A percentile compares a stretch with the other conserved stretches of the same genome.
Evolutionary conservation across 2,329 filamentous ascomycete genomes (phyloP).

Genomic region (Fusarium chlamydosporum): DNA sequence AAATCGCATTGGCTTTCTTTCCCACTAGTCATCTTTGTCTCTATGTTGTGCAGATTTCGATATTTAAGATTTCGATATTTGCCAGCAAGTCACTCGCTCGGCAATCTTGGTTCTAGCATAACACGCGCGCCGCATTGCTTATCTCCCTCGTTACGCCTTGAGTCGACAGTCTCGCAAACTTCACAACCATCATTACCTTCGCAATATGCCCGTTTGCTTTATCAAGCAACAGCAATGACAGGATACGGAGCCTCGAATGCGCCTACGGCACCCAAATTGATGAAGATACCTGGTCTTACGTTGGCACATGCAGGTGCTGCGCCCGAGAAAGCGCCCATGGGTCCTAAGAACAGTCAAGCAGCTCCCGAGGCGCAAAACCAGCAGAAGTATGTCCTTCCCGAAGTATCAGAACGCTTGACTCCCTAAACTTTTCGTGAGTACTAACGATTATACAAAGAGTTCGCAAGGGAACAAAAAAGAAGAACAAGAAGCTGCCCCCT

Average conservation of each 20-base stretch:
- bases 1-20: no score
- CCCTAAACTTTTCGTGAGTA: neutral
- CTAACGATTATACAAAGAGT: conserved; percentile 18
- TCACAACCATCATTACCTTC: neutral
- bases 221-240: conserved; percentile 26
- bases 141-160: neutral
- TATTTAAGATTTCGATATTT: conserved; percentile 1
- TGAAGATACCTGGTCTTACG: conserved; percentile 43
- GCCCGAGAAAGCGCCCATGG: conserved; percentile 10
- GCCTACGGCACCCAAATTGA: neutral
- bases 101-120: neutral
- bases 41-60: conserved; percentile 27
- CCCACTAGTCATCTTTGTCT: neutral
- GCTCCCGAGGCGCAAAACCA: conserved; percentile 5
- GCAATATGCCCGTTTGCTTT: conserved; percentile 31
- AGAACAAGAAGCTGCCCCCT: neutral
- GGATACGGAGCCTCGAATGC: conserved; percentile 10
- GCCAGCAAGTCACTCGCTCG: conserved; percentile 13
- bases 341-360: neutral
- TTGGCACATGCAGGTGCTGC: conserved; percentile 16
- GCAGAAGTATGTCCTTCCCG: conserved; percentile 8
- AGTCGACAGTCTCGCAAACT: conserved; percentile 1
- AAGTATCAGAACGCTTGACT: no score
- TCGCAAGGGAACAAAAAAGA: conserved; percentile 19
- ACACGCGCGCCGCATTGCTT: neutral